Conservation (phyloP, 2,329 filamentous ascomycete species). For the Acrodontium crateriforme region DNA sequence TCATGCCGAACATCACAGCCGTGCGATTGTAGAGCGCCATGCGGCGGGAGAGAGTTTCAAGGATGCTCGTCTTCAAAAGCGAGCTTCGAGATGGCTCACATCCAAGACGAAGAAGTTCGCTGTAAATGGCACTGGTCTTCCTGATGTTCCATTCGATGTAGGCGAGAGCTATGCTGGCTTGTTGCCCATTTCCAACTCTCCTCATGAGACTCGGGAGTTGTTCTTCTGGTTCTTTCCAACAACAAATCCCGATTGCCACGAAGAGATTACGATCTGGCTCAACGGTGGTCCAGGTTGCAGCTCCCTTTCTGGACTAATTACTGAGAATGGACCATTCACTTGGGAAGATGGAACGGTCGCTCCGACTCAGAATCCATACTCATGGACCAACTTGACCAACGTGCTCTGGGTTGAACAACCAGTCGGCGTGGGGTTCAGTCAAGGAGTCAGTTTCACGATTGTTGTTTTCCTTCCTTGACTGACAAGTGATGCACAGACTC, state of each 20-base stretch:
- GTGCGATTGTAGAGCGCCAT: too few species aligned
- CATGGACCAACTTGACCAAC: constrained; percentile 27
- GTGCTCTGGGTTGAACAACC: constrained; percentile 36
- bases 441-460: too few species aligned
- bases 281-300: constrained; percentile 30
- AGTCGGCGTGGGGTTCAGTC: constrained; percentile 33
- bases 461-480: constrained; percentile 20
- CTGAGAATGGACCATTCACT: constrained; percentile 32
- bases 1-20: too few species aligned
- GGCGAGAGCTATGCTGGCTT: constrained; percentile 22
- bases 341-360: constrained; percentile 21
- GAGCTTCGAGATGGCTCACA: too few species aligned
- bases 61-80: too few species aligned
- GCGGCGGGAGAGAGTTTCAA: too few species aligned
- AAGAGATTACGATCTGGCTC: constrained; percentile 25
- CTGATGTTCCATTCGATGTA: constrained; percentile 21
- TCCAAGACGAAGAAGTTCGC: too few species aligned
- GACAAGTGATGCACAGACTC: constrained; percentile 15
- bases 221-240: constrained; percentile 39
- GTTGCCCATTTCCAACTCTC: constrained; percentile 13
- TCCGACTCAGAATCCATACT: constrained; percentile 30
- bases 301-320: constrained; percentile 30
- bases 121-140: constrained; percentile 15
- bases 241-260: constrained; percentile 28
- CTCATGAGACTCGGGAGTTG: constrained; percentile 18